These are phyloP conservation scores for Fraxinus paxiana DNA, from an alignment of 305 asterid species.

Conservation along the genomic window DNA sequence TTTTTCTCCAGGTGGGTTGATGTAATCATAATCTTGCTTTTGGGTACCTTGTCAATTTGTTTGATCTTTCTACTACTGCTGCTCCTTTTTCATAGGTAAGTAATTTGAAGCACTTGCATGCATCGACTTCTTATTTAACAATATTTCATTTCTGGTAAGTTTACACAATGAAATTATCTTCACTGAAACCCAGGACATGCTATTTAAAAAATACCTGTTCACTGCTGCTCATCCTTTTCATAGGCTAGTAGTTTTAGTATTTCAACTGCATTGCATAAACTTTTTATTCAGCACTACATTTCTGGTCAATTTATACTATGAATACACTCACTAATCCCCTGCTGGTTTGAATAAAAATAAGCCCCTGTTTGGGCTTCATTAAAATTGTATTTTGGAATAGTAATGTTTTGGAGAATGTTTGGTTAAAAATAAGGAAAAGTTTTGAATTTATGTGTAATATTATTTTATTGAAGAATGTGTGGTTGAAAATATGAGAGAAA, in stretches of 20 bases:
- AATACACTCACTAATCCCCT: not conserved
- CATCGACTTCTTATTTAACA: not conserved
- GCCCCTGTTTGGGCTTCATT: too few relatives aligned
- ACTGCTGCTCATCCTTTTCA: not conserved
- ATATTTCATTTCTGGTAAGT: not conserved
- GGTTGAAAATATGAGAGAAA: too few relatives aligned
- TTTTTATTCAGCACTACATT: not conserved
- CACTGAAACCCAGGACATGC: not conserved
- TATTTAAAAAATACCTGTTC: not conserved
- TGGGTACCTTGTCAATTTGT: constrained; percentile 54
- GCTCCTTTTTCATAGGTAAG: constrained; percentile 77
- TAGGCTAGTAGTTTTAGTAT: not conserved
- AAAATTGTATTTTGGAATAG: too few relatives aligned
- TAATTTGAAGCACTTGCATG: not conserved
- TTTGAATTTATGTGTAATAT: too few relatives aligned
- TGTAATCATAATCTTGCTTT: constrained; percentile 55
- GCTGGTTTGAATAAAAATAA: not conserved
- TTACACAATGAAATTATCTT: not conserved
- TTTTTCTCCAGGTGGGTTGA: constrained; percentile 69
- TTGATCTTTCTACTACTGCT: constrained; percentile 73
- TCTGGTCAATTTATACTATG: not conserved
- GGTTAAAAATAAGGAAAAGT: too few relatives aligned
- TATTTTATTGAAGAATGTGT: too few relatives aligned
- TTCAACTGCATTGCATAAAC: not conserved
- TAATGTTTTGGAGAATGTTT: too few relatives aligned